Percentiles rank a stretch among this genome's conserved stretches.
Conservation (phyloP, 163 green algal species). For the Chlorella variabilis region DNA sequence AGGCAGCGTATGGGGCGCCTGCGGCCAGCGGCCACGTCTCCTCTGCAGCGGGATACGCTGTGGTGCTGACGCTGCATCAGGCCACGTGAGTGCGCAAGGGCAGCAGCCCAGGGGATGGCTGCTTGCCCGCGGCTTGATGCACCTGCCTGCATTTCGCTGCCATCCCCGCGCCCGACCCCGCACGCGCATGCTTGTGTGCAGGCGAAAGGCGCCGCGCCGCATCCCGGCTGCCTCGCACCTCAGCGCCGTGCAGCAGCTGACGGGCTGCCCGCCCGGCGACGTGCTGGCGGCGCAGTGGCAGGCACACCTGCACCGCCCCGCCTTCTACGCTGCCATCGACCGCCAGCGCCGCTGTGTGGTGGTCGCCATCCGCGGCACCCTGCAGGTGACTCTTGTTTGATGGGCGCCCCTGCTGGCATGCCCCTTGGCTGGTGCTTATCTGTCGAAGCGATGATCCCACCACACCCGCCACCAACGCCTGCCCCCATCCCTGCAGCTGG, state of each 20-base stretch:
- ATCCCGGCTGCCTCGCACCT: background rate
- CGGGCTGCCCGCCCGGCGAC: conserved; percentile 2
- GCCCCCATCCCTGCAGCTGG: too few relatives aligned
- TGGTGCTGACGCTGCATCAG: conserved; percentile 7
- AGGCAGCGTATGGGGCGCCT: conserved; percentile 10
- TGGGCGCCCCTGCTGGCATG: too few relatives aligned
- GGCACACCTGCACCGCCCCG: conserved; percentile 19
- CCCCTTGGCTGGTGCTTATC: too few relatives aligned
- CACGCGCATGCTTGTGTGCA: background rate
- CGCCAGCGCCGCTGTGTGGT: conserved; percentile 4
- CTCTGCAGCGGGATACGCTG: background rate
- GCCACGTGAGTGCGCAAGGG: conserved; percentile 19
- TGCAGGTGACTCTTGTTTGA: too few relatives aligned
- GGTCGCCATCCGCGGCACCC: conserved; percentile 17
- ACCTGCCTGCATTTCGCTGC: background rate
- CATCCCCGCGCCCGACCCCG: background rate
- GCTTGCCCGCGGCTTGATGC: background rate
- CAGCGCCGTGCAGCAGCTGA: background rate
- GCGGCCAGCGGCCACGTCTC: background rate
- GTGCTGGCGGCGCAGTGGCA: conserved; percentile 28
- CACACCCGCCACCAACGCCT: too few relatives aligned
- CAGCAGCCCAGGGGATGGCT: background rate
- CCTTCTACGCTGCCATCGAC: conserved; percentile 17
- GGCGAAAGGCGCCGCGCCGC: background rate
- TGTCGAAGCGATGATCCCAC: too few relatives aligned